These are phyloP conservation scores for Fraxinus paxiana DNA, from an alignment of 305 asterid genomes.

Conservation along the genomic window DNA sequence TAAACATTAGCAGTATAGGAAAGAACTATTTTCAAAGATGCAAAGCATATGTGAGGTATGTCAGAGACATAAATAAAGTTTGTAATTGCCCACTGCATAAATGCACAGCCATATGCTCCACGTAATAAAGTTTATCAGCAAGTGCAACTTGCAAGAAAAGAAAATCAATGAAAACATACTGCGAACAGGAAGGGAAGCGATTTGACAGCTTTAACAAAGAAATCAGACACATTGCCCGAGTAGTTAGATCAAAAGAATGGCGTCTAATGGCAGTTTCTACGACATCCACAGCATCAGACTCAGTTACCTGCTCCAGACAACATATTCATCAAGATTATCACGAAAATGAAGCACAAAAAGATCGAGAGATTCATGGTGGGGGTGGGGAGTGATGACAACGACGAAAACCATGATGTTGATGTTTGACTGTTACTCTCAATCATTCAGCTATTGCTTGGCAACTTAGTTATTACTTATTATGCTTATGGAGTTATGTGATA, in stretches of 20 bases:
- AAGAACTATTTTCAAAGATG: not conserved
- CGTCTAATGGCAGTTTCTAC: slow-evolving; percentile 64
- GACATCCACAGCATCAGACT: slow-evolving; percentile 81
- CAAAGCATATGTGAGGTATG: not conserved
- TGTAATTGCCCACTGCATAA: not conserved
- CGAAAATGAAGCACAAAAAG: slow-evolving; percentile 8
- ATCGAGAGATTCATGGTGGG: not conserved
- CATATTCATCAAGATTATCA: not conserved
- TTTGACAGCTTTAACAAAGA: slow-evolving; percentile 87
- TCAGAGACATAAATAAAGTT: not conserved
- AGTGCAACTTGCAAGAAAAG: slow-evolving; percentile 8
- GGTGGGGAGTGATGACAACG: not conserved
- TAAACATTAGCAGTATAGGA: not conserved
- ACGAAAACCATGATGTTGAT: not conserved
- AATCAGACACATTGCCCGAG: slow-evolving; percentile 83
- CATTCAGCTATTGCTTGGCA: not conserved
- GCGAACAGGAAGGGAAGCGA: slow-evolving; percentile 80
- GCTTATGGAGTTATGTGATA: not conserved
- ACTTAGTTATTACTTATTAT: not conserved
- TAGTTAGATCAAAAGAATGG: slow-evolving; percentile 69
- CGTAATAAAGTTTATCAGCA: slow-evolving; percentile 10
- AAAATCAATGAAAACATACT: slow-evolving; percentile 44
- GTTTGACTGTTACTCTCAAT: slow-evolving; percentile 1
- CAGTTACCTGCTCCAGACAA: slow-evolving; percentile 72
- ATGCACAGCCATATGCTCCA: not conserved